Evolutionary conservation across 2,329 filamentous ascomycete genomes (phyloP).

Genomic region (Pseudopyricularia javanii): DNA sequence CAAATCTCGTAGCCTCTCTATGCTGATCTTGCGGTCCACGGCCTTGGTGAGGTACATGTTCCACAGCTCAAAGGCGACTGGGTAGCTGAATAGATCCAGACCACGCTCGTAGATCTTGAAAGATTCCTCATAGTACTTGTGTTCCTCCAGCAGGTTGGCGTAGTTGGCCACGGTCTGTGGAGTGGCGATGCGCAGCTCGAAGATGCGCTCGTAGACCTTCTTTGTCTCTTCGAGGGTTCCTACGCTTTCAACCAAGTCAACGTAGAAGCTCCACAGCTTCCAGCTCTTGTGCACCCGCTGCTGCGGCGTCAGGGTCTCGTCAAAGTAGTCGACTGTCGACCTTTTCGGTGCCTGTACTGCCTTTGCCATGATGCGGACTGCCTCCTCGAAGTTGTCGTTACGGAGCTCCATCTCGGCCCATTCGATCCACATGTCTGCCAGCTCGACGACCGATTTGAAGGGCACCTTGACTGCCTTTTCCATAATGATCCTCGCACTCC

Average conservation of each 20-base stretch:
- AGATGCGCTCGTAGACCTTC: conserved; percentile 93
- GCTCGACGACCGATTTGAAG: conserved; percentile 92
- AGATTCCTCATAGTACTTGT: conserved; percentile 90
- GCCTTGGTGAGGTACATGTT: conserved; percentile 97
- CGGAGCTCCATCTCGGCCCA: conserved; percentile 98
- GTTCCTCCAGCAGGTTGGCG: conserved; percentile 85
- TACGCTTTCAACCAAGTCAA: conserved; percentile 93
- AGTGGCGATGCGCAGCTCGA: conserved; percentile 93
- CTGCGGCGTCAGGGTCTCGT: conserved; percentile 85
- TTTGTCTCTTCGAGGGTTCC: conserved; percentile 82
- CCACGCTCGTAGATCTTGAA: conserved; percentile 98
- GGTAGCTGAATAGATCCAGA: conserved; percentile 95
- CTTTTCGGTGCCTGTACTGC: conserved; percentile 93
- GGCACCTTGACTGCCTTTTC: conserved; percentile 97
- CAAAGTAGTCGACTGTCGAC: conserved; percentile 98
- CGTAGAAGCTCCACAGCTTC: conserved; percentile 99
- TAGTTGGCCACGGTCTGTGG: conserved; percentile 99
- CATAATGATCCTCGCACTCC: conserved; percentile 82
- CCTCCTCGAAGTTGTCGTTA: conserved; percentile 90
- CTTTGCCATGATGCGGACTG: conserved; percentile 92
- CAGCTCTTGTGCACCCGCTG: conserved; percentile 97
- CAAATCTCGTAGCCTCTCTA: conserved; percentile 84
- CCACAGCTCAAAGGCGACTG: conserved; percentile 96
- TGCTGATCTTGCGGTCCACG: conserved; percentile 88
- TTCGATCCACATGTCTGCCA: conserved; percentile 97